These are phyloP conservation scores for Aquilaria malaccensis DNA, from an alignment of 345 rosid species.

Conservation along the genomic window DNA sequence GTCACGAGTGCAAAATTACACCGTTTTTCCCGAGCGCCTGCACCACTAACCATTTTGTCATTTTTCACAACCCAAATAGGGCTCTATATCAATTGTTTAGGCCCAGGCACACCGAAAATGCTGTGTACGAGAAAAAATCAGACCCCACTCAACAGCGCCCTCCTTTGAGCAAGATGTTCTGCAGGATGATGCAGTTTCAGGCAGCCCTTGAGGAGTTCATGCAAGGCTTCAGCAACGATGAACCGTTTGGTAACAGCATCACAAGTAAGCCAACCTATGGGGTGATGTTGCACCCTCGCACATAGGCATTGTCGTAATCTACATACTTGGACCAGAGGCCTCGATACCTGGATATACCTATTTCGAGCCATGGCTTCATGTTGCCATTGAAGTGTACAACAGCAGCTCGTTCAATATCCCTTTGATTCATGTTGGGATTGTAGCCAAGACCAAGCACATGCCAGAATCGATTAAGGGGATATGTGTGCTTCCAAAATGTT, in stretches of 20 bases:
- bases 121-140: slow-evolving; percentile 14
- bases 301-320: slow-evolving; percentile 46
- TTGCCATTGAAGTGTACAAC: slow-evolving; percentile 81
- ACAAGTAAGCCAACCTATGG: slow-evolving; percentile 22
- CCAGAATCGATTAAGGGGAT: slow-evolving; percentile 52
- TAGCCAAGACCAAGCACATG: slow-evolving; percentile 84
- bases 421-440: slow-evolving; percentile 62
- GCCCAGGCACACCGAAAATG: slow-evolving; percentile 1
- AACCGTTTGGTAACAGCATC: too few species aligned
- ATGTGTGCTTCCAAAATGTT: slow-evolving; percentile 68
- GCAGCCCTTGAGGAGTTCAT: too few species aligned
- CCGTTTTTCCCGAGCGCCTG: too few species aligned
- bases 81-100: too few species aligned
- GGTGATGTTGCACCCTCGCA: slow-evolving; percentile 73
- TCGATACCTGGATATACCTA: slow-evolving; percentile 54
- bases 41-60: too few species aligned
- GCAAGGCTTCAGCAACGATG: too few species aligned
- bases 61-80: too few species aligned
- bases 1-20: too few species aligned
- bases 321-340: slow-evolving; percentile 51
- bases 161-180: slow-evolving; percentile 7
- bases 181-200: slow-evolving; percentile 2
- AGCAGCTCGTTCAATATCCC: slow-evolving; percentile 67
- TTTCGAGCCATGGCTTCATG: slow-evolving; percentile 89
- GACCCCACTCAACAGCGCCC: neutral